Percentiles rank a stretch among this genome's conserved stretches.
Conservation (phyloP, 129 eudicot genomes). For the Artemisia argyi region DNA sequence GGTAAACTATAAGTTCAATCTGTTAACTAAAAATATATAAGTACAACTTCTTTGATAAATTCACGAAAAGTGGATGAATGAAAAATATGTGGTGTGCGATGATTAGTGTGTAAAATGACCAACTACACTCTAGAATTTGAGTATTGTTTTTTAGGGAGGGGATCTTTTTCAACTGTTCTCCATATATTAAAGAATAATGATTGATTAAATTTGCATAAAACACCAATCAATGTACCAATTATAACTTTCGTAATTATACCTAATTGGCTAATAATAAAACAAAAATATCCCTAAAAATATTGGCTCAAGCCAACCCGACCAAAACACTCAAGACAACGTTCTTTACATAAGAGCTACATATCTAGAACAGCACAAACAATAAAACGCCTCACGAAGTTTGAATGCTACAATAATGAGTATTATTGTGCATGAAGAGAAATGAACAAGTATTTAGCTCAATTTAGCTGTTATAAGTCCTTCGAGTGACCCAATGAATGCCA, state of each 20-base stretch:
- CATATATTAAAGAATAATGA: no score
- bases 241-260: neutral
- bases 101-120: no score
- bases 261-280: neutral
- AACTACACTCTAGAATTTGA: no score
- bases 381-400: slow-evolving; percentile 1
- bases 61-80: no score
- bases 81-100: no score
- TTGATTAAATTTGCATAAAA: neutral
- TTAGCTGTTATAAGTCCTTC: slow-evolving; percentile 46
- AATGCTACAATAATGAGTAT: slow-evolving; percentile 20
- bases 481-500: slow-evolving; percentile 60
- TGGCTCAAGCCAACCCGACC: neutral
- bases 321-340: no score
- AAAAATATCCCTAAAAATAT: neutral
- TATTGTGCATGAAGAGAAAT: neutral
- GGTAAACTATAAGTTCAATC: no score
- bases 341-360: neutral
- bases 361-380: slow-evolving; percentile 23
- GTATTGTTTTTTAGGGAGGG: no score
- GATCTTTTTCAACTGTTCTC: no score
- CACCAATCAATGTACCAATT: neutral
- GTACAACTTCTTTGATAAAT: no score
- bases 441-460: slow-evolving; percentile 33
- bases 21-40: no score